These are phyloP conservation scores for Hymenoscyphus fraxineus DNA, from an alignment of 2,329 filamentous ascomycete species.

Conservation along the genomic window DNA sequence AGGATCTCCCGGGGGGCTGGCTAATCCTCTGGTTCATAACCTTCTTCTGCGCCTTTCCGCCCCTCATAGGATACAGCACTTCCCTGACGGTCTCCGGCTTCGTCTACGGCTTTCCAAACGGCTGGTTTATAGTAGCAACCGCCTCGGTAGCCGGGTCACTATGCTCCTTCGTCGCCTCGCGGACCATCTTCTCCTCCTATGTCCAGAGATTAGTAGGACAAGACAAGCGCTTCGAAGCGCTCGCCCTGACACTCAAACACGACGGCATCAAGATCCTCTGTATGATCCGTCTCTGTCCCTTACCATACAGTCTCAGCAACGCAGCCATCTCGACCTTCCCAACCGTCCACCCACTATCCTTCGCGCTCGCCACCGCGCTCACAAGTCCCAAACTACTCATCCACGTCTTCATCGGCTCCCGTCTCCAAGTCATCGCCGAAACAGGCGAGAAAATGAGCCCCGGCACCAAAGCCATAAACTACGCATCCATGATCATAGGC, in stretches of 20 bases:
- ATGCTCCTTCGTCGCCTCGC: conserved; percentile 73
- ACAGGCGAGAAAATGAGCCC: conserved; percentile 77
- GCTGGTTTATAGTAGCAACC: conserved; percentile 68
- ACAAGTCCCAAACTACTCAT: conserved; percentile 84
- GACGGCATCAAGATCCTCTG: conserved; percentile 86
- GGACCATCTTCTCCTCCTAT: conserved; percentile 73
- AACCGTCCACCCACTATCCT: conserved; percentile 72
- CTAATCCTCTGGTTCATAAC: conserved; percentile 62
- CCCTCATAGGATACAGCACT: conserved; percentile 67
- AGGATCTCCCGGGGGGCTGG: conserved; percentile 67
- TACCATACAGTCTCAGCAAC: conserved; percentile 91
- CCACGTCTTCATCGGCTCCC: conserved; percentile 85
- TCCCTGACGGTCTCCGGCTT: conserved; percentile 66
- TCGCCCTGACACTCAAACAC: conserved; percentile 81
- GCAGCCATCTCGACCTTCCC: conserved; percentile 93
- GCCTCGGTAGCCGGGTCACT: conserved; percentile 77
- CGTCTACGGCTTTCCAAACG: conserved; percentile 67
- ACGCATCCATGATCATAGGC: conserved; percentile 72
- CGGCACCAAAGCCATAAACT: conserved; percentile 76
- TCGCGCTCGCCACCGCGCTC: conserved; percentile 76
- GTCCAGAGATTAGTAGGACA: conserved; percentile 76
- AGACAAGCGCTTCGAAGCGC: conserved; percentile 83
- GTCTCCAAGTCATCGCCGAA: conserved; percentile 79
- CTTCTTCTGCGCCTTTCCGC: conserved; percentile 66
- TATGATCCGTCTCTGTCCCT: conserved; percentile 86